Conservation (phyloP, 208 protist species). For the Acanthamoeba castellanii region DNA sequence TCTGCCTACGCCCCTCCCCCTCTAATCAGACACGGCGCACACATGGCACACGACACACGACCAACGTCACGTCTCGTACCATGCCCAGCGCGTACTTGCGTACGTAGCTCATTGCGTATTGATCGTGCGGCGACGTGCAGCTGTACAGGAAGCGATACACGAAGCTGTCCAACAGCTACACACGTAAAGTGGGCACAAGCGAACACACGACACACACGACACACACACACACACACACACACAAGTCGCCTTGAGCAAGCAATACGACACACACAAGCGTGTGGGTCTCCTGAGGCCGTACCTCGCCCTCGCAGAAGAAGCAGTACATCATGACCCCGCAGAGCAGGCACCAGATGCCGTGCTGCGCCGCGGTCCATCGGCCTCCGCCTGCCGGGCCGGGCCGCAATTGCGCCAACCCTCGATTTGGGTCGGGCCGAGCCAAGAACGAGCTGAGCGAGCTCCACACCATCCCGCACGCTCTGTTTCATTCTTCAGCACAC, state of each 20-base stretch:
- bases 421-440: no score
- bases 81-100: slow-evolving; percentile 34
- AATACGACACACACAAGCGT: background rate
- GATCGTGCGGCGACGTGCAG: slow-evolving; percentile 21
- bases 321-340: slow-evolving; percentile 63
- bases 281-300: background rate
- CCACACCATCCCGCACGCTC: slow-evolving; percentile 14
- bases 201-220: background rate
- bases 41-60: background rate
- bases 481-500: background rate
- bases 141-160: slow-evolving; percentile 49
- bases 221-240: background rate
- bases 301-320: slow-evolving; percentile 55
- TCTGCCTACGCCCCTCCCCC: background rate
- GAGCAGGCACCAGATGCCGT: slow-evolving; percentile 30
- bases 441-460: background rate
- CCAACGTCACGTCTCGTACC: background rate
- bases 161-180: slow-evolving; percentile 36
- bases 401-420: no score
- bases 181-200: background rate
- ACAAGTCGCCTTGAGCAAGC: background rate
- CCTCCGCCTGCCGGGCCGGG: background rate
- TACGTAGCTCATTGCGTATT: slow-evolving; percentile 39
- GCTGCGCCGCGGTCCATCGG: background rate
- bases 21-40: background rate